A percentile compares a stretch with the other conserved stretches of the same genome.
Conservation (phyloP, 306 rosid species). For the Medicago arabica region DNA sequence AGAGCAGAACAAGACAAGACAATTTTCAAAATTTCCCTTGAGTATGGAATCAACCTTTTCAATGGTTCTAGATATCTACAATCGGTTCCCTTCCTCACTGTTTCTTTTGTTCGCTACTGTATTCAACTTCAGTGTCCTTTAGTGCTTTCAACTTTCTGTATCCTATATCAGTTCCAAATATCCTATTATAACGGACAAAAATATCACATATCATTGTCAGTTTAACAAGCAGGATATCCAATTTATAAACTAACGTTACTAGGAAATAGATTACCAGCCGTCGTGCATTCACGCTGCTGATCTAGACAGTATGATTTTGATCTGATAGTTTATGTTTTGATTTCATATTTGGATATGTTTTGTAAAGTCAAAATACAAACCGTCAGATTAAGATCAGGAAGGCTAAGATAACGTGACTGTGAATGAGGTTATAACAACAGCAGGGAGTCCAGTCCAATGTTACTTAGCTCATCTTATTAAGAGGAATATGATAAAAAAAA, state of each 20-base stretch:
- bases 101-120: slow-evolving; percentile 50
- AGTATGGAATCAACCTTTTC: slow-evolving; percentile 30
- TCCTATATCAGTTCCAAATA: slow-evolving; percentile 88
- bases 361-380: neutral
- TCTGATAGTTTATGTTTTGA: neutral
- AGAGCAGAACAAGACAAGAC: neutral
- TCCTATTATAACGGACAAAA: slow-evolving; percentile 48
- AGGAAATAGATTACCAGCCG: neutral
- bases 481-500: neutral
- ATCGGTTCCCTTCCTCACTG: neutral
- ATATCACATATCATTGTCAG: slow-evolving; percentile 10
- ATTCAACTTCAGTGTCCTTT: slow-evolving; percentile 54
- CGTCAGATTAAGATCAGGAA: neutral
- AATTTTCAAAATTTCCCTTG: neutral
- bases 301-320: neutral
- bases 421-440: neutral
- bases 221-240: slow-evolving; percentile 1
- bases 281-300: neutral
- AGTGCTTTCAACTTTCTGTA: slow-evolving; percentile 75
- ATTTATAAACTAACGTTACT: neutral
- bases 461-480: neutral
- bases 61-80: slow-evolving; percentile 32
- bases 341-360: neutral
- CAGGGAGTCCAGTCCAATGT: neutral
- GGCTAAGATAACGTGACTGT: neutral